Evolutionary conservation across 768 basidiomycete genomes (phyloP), one percentile per base, ranked within the genome.

Genomic region (Infundibulicybe gibba): DNA sequence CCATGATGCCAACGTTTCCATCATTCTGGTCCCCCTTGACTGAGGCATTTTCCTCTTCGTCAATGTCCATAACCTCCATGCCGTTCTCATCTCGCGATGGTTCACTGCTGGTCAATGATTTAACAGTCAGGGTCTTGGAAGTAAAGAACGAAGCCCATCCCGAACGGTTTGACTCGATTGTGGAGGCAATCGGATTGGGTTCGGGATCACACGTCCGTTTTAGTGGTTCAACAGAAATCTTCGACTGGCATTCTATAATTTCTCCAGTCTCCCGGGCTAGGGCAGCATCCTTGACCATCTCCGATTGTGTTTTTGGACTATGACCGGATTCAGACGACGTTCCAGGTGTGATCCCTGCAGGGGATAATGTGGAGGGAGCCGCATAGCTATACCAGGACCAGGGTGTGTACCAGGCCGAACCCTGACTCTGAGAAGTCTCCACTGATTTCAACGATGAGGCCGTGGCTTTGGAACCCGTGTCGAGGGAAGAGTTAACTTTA

Each of bases 1-100:
- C 8, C 25, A 25, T 8, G 39, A 39, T 19, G 32, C n/a, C 11
- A 31, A 20, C 16, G 44, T 44, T 15, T 38, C 48, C 13, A 38
- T 8, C 8, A 25, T 25, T 25, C 25, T 25, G 25, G 25, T 25
- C 25, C 25, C 25, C 8, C 25, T 25, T 25, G 25, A 8, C 25
- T 35, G 2, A 41, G 35, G 35, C 57, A 17, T 55, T 57, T 20
- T 63, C 72, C 3, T 76, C 77, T 40, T 79, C 80, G 48, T 87
- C 86, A 25, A 92, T 64, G 41, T 85, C 77, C 89, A 91, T 92
- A 3, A 91, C 76, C 62, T 92, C 90, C 70, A 83, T 77, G n/a
- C 79, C 81, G 55, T 77, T 70, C 54, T 77, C 77, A 44, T 83
- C 83, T 21, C 66, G 62, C 53, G 63, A 59, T 33, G 51, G 55